A percentile compares a stretch with the other conserved stretches of the same genome.
Evolutionary conservation across 2,329 filamentous ascomycete genomes (phyloP).

Genomic region (Pseudogymnoascus sp.): DNA sequence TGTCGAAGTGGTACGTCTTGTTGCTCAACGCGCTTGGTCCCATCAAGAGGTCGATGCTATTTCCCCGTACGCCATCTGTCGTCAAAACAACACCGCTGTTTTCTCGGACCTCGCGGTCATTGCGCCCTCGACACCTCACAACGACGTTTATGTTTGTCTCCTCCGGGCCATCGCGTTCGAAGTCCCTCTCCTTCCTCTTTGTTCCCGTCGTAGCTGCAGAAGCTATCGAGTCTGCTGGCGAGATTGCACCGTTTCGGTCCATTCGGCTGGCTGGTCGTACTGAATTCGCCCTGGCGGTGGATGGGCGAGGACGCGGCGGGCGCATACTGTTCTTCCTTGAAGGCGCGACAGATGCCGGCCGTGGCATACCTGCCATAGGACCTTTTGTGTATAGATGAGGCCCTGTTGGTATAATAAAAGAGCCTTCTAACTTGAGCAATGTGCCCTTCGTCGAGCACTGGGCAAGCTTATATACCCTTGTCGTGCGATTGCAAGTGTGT

Average conservation of each 20-base stretch:
- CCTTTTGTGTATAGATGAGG: not conserved
- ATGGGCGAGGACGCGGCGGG: conserved; percentile 44
- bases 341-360: conserved; percentile 39
- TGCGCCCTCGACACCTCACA: conserved; percentile 86
- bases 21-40: conserved; percentile 87
- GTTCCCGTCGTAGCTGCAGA: conserved; percentile 46
- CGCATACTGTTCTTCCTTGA: conserved; percentile 40
- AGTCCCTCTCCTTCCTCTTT: conserved; percentile 85
- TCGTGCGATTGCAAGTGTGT: not conserved
- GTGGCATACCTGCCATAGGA: conserved; percentile 45
- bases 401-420: not conserved
- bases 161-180: conserved; percentile 59
- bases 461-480: conserved; percentile 6
- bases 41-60: conserved; percentile 79
- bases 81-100: conserved; percentile 89
- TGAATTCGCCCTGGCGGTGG: conserved; percentile 42
- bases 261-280: conserved; percentile 8
- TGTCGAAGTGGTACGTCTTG: conserved; percentile 94
- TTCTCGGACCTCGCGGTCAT: conserved; percentile 83
- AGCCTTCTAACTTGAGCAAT: not conserved
- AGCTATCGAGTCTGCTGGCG: conserved; percentile 62
- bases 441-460: not conserved
- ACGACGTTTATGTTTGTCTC: conserved; percentile 98
- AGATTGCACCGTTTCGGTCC: conserved; percentile 31
- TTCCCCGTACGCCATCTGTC: conserved; percentile 81